phyloP scores from a whole-genome alignment of 2,329 filamentous ascomycete species.

The Penicillium frequentans region DNA sequence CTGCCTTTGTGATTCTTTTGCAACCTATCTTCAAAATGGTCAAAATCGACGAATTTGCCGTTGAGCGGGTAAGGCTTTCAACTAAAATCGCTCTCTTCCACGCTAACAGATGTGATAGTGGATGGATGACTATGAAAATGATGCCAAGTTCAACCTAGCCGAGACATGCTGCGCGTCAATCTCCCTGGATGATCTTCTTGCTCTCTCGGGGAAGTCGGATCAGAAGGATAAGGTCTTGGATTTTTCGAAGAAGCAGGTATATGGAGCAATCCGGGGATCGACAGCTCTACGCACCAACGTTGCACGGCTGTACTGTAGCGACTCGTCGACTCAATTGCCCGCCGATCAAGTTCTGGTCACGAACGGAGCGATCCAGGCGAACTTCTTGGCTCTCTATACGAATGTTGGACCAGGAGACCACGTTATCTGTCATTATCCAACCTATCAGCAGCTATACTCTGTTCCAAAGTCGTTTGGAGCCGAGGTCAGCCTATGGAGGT shows the following conservation, averaged over 20 bases:
- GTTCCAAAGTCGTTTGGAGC: constrained; percentile 74
- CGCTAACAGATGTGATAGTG: constrained; percentile 41
- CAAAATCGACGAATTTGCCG: constrained; percentile 47
- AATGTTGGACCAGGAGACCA: constrained; percentile 74
- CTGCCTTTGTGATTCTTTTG: not conserved
- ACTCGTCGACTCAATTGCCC: constrained; percentile 49
- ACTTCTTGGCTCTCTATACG: constrained; percentile 75
- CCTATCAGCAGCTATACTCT: constrained; percentile 80
- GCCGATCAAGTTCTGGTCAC: constrained; percentile 72
- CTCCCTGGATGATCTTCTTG: constrained; percentile 53
- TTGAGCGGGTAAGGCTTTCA: constrained; percentile 62
- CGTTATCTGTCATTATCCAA: constrained; percentile 82
- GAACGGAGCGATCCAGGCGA: constrained; percentile 77
- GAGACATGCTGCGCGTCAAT: constrained; percentile 59
- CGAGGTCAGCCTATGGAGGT: constrained; percentile 75
- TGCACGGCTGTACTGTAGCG: constrained; percentile 63
- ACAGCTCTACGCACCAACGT: constrained; percentile 70
- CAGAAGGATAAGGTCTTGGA: constrained; percentile 52
- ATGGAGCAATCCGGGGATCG: constrained; percentile 63
- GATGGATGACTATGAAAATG: constrained; percentile 57
- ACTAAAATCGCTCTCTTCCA: constrained; percentile 29
- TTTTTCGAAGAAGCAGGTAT: constrained; percentile 61
- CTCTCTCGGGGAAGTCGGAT: constrained; percentile 45
- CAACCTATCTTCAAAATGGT: constrained; percentile 36
- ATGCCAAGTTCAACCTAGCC: constrained; percentile 57